Percentiles rank a stretch among this genome's conserved stretches.
Conservation (phyloP, 2,329 filamentous ascomycete genomes). For the Epichloe sylvatica region DNA sequence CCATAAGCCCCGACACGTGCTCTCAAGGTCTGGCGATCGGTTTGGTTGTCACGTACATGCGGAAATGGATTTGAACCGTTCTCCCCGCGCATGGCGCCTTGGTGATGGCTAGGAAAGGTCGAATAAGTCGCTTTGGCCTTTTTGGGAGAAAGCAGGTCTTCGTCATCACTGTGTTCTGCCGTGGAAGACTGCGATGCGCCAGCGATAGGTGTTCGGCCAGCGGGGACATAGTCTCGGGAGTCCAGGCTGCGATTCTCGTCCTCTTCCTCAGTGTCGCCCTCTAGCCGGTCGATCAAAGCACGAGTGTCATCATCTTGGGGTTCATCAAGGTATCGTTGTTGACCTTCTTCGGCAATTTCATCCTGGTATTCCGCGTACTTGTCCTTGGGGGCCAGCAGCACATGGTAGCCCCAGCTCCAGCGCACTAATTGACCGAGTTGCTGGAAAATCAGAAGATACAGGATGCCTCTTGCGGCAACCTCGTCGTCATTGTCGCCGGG, state of each 20-base stretch:
- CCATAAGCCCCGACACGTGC: constrained; percentile 18
- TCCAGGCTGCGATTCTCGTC: constrained; percentile 24
- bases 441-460: constrained; percentile 95
- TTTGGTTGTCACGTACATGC: constrained; percentile 33
- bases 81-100: constrained; percentile 18
- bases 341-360: constrained; percentile 41
- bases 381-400: constrained; percentile 75
- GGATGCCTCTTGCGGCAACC: constrained; percentile 81
- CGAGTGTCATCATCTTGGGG: constrained; percentile 29
- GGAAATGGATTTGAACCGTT: constrained; percentile 50
- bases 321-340: constrained; percentile 38
- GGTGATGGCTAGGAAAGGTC: constrained; percentile 13
- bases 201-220: constrained; percentile 40
- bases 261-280: constrained; percentile 26
- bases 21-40: constrained; percentile 17
- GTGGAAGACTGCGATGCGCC: constrained; percentile 36
- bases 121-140: constrained; percentile 16
- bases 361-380: constrained; percentile 52
- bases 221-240: constrained; percentile 38
- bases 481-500: constrained; percentile 90
- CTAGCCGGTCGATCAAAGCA: constrained; percentile 27
- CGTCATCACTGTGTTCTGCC: constrained; percentile 35
- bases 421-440: constrained; percentile 88
- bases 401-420: constrained; percentile 97
- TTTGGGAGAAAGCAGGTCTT: constrained; percentile 16